Evolutionary conservation across 192 early-diverging fungal genomes (phyloP).

Genomic region (Funneliformis geosporum): DNA sequence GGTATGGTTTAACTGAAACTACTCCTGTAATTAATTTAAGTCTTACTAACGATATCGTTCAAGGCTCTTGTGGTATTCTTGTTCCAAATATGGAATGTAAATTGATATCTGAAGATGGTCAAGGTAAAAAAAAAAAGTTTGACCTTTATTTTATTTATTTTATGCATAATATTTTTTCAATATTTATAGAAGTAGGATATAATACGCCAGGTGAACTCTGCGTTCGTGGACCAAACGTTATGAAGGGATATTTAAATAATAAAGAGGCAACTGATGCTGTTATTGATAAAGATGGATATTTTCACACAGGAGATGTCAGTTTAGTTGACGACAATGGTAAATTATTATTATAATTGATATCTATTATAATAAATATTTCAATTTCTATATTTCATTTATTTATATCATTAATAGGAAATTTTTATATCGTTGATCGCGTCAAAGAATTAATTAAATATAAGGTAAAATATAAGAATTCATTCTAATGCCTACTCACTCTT

Average conservation of each 20-base stretch:
- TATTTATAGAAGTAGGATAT: slow-evolving; percentile 48
- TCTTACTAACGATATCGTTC: slow-evolving; percentile 34
- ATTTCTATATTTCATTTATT: not conserved
- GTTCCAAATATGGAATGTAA: slow-evolving; percentile 73
- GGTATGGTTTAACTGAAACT: slow-evolving; percentile 68
- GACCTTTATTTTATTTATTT: too few relatives aligned
- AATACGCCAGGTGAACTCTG: slow-evolving; percentile 79
- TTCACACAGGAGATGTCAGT: slow-evolving; percentile 86
- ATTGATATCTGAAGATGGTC: slow-evolving; percentile 72
- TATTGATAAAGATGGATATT: slow-evolving; percentile 74
- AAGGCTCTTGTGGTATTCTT: slow-evolving; percentile 69
- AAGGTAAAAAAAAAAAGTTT: slow-evolving; percentile 33
- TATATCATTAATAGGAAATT: slow-evolving; percentile 32
- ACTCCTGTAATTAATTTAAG: slow-evolving; percentile 55
- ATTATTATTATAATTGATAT: slow-evolving; percentile 36
- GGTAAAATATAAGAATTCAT: slow-evolving; percentile 50
- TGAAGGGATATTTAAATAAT: slow-evolving; percentile 85
- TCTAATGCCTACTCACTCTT: not conserved
- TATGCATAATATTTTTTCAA: not conserved
- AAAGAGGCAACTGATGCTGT: slow-evolving; percentile 67
- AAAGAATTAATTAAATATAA: slow-evolving; percentile 97
- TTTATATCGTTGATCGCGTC: slow-evolving; percentile 71
- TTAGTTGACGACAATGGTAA: slow-evolving; percentile 61
- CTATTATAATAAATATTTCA: not conserved
- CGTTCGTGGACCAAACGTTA: slow-evolving; percentile 82